These are phyloP conservation scores for Lactarius vividus DNA, from an alignment of 768 basidiomycete species.

Conservation along the genomic window DNA sequence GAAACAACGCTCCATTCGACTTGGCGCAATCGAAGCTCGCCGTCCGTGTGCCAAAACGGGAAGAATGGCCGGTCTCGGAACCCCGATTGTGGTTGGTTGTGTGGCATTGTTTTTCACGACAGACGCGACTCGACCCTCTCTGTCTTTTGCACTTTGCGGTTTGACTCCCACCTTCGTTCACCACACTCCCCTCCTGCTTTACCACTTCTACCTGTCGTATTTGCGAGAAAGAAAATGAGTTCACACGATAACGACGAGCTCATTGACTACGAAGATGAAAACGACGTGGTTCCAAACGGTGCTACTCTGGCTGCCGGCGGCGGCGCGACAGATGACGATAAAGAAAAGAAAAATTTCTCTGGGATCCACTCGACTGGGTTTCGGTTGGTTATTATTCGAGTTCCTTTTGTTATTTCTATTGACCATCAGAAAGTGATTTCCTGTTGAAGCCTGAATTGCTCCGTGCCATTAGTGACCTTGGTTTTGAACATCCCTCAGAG, in stretches of 20 bases:
- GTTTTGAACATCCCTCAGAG: constrained; percentile 99
- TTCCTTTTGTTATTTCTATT: constrained; percentile 9
- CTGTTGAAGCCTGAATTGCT: constrained; percentile 95
- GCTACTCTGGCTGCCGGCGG: constrained; percentile 45
- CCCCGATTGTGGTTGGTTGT: constrained; percentile 15
- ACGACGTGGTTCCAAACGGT: constrained; percentile 69
- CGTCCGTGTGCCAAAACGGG: neutral
- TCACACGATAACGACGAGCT: constrained; percentile 87
- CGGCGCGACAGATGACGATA: constrained; percentile 53
- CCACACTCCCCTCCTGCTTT: constrained; percentile 33
- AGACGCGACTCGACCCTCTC: constrained; percentile 19
- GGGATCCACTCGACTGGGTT: constrained; percentile 99
- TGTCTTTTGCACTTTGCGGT: constrained; percentile 21
- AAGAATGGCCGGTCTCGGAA: constrained; percentile 3
- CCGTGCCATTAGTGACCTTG: constrained; percentile 97
- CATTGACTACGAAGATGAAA: constrained; percentile 93
- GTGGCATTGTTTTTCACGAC: constrained; percentile 20
- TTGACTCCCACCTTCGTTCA: constrained; percentile 27
- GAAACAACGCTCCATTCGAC: neutral
- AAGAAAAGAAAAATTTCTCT: constrained; percentile 97
- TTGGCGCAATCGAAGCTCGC: constrained; percentile 1
- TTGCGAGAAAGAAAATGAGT: constrained; percentile 52
- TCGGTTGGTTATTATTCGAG: constrained; percentile 52
- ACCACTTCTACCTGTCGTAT: constrained; percentile 32
- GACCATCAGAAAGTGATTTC: constrained; percentile 70